Evolutionary conservation across 495 filamentous ascomycete genomes (phyloP).

Genomic region (Aspergillus panamensis): DNA sequence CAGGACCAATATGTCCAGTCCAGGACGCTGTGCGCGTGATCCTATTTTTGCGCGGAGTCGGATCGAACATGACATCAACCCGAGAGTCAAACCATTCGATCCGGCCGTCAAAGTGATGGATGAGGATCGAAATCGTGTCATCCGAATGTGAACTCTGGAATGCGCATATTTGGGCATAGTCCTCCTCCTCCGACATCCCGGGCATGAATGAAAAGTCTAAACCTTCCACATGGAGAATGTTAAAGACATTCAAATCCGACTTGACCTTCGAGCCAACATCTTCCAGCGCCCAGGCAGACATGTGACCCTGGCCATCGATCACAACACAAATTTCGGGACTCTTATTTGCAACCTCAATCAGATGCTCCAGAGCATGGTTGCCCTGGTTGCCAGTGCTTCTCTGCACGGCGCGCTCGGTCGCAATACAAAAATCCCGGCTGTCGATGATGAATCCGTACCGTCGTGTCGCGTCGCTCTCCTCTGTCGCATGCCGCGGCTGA

Average conservation of each 20-base stretch:
- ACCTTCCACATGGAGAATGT: constrained; percentile 77
- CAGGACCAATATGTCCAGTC: constrained; percentile 78
- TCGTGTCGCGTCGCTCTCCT: constrained; percentile 31
- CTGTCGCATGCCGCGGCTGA: constrained; percentile 50
- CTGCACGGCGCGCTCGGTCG: constrained; percentile 73
- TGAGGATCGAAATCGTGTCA: constrained; percentile 68
- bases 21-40: constrained; percentile 59
- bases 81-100: constrained; percentile 77
- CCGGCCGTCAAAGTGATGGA: constrained; percentile 83
- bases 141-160: constrained; percentile 61
- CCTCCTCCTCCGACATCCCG: constrained; percentile 37
- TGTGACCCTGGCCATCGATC: constrained; percentile 76
- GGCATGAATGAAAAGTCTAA: constrained; percentile 62
- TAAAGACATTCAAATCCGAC: constrained; percentile 72
- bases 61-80: constrained; percentile 79
- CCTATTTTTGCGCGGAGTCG: constrained; percentile 61
- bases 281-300: constrained; percentile 95
- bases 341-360: constrained; percentile 81
- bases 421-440: constrained; percentile 71
- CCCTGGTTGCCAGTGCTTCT: constrained; percentile 55
- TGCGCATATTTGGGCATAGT: constrained; percentile 68
- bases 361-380: constrained; percentile 70
- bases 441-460: constrained; percentile 83
- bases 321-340: constrained; percentile 85
- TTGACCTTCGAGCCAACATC: constrained; percentile 74